Conservation (phyloP, 768 basidiomycete species). For the Leccinum disarticulatum region DNA sequence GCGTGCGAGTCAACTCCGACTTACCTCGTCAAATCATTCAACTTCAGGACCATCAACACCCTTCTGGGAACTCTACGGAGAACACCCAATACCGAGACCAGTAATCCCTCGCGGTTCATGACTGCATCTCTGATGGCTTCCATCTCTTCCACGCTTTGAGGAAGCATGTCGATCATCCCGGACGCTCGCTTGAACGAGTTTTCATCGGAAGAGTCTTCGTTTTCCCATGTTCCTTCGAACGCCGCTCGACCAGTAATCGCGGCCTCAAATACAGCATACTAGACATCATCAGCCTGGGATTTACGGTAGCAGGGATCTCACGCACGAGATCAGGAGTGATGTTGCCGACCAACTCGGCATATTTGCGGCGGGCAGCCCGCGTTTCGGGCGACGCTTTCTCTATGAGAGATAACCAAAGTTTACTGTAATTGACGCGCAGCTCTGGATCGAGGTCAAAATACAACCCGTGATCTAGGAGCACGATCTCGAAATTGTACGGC, state of each 20-base stretch:
- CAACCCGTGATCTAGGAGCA: conserved; percentile 89
- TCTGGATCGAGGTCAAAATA: conserved; percentile 88
- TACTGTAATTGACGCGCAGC: conserved; percentile 80
- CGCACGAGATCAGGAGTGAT: conserved; percentile 82
- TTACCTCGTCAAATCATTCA: conserved; percentile 83
- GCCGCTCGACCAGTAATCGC: conserved; percentile 86
- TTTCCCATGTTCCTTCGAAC: conserved; percentile 60
- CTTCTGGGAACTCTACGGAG: conserved; percentile 81
- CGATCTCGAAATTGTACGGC: conserved; percentile 95
- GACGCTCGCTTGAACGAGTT: conserved; percentile 58
- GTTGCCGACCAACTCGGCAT: conserved; percentile 89
- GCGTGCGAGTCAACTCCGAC: conserved; percentile 4
- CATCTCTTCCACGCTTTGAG: conserved; percentile 75
- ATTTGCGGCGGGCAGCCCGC: conserved; percentile 71
- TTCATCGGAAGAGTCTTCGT: conserved; percentile 34
- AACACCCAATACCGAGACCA: conserved; percentile 85
- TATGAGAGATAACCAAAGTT: conserved; percentile 90
- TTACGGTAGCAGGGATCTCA: conserved; percentile 2
- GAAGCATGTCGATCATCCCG: conserved; percentile 72
- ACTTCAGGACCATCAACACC: conserved; percentile 79
- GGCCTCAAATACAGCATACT: conserved; percentile 95
- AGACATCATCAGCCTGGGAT: conserved; percentile 7
- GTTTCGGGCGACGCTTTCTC: conserved; percentile 64
- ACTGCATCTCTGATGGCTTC: conserved; percentile 83
- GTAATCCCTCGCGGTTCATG: conserved; percentile 75